Percentiles rank a stretch among this genome's conserved stretches.
Conservation (phyloP, 441 rosid genomes). For the Erodium texanum region DNA sequence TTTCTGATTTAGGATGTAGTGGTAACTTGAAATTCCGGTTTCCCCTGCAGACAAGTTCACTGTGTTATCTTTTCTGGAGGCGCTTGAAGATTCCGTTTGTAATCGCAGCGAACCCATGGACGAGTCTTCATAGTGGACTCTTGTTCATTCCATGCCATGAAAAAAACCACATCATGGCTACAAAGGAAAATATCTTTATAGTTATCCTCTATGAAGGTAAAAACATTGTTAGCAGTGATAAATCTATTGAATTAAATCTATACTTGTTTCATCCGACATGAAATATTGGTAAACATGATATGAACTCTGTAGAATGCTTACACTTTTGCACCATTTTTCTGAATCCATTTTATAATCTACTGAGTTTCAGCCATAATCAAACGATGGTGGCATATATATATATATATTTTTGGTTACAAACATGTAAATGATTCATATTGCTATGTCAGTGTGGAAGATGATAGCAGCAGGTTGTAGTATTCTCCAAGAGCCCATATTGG, state of each 20-base stretch:
- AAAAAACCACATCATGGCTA: neutral
- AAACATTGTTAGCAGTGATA: neutral
- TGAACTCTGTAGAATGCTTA: neutral
- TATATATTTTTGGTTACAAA: too few relatives aligned
- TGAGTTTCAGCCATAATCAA: too few relatives aligned
- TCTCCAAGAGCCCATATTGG: conserved; percentile 58
- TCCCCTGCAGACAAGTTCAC: conserved; percentile 67
- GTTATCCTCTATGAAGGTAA: neutral
- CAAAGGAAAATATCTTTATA: neutral
- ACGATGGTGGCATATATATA: too few relatives aligned
- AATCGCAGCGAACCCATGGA: conserved; percentile 45
- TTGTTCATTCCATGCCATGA: neutral
- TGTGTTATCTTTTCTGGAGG: conserved; percentile 83
- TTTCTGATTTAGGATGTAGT: neutral
- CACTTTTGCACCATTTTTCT: neutral
- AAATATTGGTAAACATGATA: neutral
- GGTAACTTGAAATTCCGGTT: neutral
- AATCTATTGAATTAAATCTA: neutral
- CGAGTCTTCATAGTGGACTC: conserved; percentile 33
- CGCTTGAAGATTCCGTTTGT: conserved; percentile 80
- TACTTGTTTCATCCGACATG: too few relatives aligned
- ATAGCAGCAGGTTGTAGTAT: conserved; percentile 19
- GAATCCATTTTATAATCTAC: neutral
- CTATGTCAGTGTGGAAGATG: neutral
- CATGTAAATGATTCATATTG: neutral